A percentile compares a stretch with the other conserved stretches of the same genome.
Evolutionary conservation across 257 asterid species (phyloP).

Genomic region (Coffea eugenioides): DNA sequence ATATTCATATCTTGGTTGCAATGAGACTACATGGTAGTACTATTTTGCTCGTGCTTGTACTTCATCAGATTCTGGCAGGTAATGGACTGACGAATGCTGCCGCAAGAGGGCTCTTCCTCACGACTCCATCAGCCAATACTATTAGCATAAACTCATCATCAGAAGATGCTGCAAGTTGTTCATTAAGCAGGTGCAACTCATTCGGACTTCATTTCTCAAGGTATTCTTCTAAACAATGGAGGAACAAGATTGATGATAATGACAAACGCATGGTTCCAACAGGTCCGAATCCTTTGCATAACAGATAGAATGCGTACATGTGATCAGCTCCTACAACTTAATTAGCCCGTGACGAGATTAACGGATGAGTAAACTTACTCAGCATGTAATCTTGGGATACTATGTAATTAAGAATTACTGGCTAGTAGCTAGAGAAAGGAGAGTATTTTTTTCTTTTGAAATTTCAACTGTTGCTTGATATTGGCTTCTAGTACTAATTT

Average conservation of each 20-base stretch:
- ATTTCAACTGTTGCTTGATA: not conserved
- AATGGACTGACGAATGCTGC: conserved; percentile 10
- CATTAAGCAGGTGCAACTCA: conserved; percentile 20
- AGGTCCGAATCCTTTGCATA: conserved; percentile 70
- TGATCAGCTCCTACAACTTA: not conserved
- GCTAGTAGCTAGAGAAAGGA: not conserved
- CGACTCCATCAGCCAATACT: not conserved
- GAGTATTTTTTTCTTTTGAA: not conserved
- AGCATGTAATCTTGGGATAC: not conserved
- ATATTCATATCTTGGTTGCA: not conserved
- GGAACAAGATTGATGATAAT: conserved; percentile 21
- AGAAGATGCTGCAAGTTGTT: conserved; percentile 4
- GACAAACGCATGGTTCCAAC: conserved; percentile 61
- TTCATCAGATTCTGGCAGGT: conserved; percentile 35
- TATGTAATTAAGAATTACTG: conserved; percentile 9
- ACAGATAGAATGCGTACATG: conserved; percentile 35
- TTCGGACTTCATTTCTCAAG: conserved; percentile 43
- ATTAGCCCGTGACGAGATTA: not conserved
- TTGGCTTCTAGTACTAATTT: not conserved
- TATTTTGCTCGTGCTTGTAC: conserved; percentile 33
- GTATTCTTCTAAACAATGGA: conserved; percentile 23
- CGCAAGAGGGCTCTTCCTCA: conserved; percentile 3
- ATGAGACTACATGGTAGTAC: conserved; percentile 18
- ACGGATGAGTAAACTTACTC: conserved; percentile 3
- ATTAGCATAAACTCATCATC: not conserved